Percentiles rank a stretch among this genome's conserved stretches.
phyloP scores from a whole-genome alignment of 1,139 yeast genomes.

The Yamadazyma membranifaciens region DNA sequence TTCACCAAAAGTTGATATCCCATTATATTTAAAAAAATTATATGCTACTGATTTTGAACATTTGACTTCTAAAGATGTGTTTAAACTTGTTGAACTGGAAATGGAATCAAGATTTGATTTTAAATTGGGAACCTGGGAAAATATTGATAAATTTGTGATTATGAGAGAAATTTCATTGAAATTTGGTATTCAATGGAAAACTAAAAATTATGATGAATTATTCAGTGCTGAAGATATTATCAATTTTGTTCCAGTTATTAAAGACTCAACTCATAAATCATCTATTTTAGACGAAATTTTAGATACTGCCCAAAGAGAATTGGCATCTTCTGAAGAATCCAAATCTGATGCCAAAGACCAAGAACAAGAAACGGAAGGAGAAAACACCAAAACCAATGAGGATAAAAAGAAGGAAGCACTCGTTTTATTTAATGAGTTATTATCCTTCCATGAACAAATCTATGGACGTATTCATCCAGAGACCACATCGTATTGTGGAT shows the following conservation, averaged over 20 bases:
- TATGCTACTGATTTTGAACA: constrained; percentile 47
- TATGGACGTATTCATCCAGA: constrained; percentile 81
- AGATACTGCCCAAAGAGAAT: constrained; percentile 62
- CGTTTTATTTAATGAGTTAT: constrained; percentile 63
- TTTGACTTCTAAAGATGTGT: constrained; percentile 45
- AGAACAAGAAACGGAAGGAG: constrained; percentile 25
- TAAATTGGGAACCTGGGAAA: constrained; percentile 33
- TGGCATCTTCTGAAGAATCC: constrained; percentile 27
- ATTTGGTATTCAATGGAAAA: constrained; percentile 84
- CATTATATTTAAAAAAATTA: constrained; percentile 40
- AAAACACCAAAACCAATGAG: constrained; percentile 25
- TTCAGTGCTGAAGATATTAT: constrained; percentile 64
- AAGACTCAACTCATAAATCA: constrained; percentile 67
- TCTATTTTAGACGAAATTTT: constrained; percentile 74
- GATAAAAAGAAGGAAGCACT: constrained; percentile 1
- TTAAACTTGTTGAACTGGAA: constrained; percentile 45
- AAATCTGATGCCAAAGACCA: constrained; percentile 30
- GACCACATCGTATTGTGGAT: constrained; percentile 68
- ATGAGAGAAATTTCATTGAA: constrained; percentile 73
- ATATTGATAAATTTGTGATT: constrained; percentile 21
- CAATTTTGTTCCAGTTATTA: constrained; percentile 69
- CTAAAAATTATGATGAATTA: constrained; percentile 46
- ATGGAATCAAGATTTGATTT: constrained; percentile 64
- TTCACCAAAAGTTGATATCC: constrained; percentile 40
- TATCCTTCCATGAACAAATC: constrained; percentile 75